Evolutionary conservation across 2,329 filamentous ascomycete genomes (phyloP).

Genomic region (Trichoderma sp.): DNA sequence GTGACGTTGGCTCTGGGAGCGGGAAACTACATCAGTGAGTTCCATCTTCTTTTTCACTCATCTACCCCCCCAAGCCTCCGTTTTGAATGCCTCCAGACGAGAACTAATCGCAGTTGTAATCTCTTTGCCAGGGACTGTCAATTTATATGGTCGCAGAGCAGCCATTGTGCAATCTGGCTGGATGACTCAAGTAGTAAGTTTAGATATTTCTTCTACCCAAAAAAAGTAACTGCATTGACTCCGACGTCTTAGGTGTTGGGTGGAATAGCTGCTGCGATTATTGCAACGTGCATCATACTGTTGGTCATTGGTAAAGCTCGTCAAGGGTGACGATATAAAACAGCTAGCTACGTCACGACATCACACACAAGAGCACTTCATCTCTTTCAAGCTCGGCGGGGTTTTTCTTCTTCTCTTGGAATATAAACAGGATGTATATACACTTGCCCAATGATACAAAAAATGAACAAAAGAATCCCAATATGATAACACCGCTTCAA

Average conservation of each 20-base stretch:
- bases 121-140: slow-evolving; percentile 55
- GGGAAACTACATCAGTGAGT: slow-evolving; percentile 77
- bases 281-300: slow-evolving; percentile 63
- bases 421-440: neutral
- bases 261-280: slow-evolving; percentile 58
- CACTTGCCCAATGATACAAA: neutral
- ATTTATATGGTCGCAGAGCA: slow-evolving; percentile 71
- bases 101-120: neutral
- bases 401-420: neutral
- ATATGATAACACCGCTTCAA: neutral
- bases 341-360: neutral
- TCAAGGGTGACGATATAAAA: neutral
- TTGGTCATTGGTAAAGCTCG: slow-evolving; percentile 47
- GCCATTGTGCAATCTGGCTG: slow-evolving; percentile 91
- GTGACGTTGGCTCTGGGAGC: slow-evolving; percentile 74
- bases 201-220: neutral
- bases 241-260: slow-evolving; percentile 53
- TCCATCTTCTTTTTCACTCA: neutral
- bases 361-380: neutral
- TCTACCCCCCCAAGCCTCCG: neutral
- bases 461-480: neutral
- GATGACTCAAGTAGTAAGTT: slow-evolving; percentile 79
- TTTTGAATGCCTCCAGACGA: neutral
- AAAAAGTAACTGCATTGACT: neutral
- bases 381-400: neutral